A percentile compares a stretch with the other conserved stretches of the same genome.
phyloP scores from a whole-genome alignment of 2,329 filamentous ascomycete genomes.

The Diaporthe batatas region DNA sequence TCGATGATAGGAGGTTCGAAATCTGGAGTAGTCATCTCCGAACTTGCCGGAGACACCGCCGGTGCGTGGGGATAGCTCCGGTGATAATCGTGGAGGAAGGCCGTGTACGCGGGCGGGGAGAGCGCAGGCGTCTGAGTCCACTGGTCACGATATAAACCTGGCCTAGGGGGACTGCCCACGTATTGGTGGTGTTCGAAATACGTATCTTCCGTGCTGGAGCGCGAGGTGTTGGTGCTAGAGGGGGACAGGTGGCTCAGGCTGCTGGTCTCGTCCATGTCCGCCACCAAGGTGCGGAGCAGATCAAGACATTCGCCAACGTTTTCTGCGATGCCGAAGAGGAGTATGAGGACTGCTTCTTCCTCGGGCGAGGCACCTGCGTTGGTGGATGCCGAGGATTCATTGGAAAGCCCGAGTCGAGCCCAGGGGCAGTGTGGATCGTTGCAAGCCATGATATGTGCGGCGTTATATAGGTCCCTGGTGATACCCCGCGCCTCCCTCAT shows the following conservation, averaged over 20 bases:
- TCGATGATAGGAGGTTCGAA: neutral
- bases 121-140: neutral
- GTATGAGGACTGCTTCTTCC: neutral
- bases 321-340: neutral
- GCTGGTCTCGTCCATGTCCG: neutral
- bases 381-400: neutral
- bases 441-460: neutral
- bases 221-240: neutral
- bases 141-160: neutral
- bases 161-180: neutral
- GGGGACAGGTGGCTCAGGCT: neutral
- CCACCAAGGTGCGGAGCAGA: neutral
- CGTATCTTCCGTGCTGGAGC: neutral
- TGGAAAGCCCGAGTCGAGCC: neutral
- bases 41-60: neutral
- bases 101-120: neutral
- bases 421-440: neutral
- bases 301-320: constrained; percentile 21
- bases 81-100: neutral
- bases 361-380: too few relatives aligned
- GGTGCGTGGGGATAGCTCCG: too few relatives aligned
- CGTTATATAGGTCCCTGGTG: neutral
- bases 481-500: neutral
- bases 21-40: neutral
- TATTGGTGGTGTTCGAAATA: too few relatives aligned